phyloP scores from a whole-genome alignment of 768 basidiomycete species.

The Leccinum sublutescens region DNA sequence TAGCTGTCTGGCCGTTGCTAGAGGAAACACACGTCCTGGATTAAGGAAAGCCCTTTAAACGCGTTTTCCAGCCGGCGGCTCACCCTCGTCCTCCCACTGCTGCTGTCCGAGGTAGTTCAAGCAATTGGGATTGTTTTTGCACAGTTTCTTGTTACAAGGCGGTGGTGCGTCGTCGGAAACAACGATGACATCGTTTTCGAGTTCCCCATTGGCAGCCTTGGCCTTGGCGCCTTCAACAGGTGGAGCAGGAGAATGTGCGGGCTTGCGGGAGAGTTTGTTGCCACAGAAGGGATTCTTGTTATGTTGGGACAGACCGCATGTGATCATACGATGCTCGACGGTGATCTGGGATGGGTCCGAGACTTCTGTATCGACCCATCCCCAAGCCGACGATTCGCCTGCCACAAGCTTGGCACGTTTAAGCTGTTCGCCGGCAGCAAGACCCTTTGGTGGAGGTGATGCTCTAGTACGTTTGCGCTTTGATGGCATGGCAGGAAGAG shows the following conservation, averaged over 20 bases:
- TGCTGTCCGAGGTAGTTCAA: conserved; percentile 86
- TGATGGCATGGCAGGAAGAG: conserved; percentile 42
- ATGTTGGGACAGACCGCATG: conserved; percentile 62
- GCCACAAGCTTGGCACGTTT: conserved; percentile 54
- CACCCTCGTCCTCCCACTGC: conserved; percentile 75
- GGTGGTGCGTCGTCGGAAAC: conserved; percentile 65
- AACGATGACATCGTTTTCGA: conserved; percentile 62
- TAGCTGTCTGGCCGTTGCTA: conserved; percentile 49
- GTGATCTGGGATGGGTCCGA: conserved; percentile 57
- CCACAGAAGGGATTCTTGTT: conserved; percentile 53
- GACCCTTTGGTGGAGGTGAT: conserved; percentile 47
- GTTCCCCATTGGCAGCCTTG: conserved; percentile 38
- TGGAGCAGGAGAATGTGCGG: conserved; percentile 15
- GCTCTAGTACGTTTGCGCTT: conserved; percentile 56
- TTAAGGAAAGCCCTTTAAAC: conserved; percentile 3
- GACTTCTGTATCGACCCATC: conserved; percentile 76
- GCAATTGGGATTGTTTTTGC: conserved; percentile 80
- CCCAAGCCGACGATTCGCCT: conserved; percentile 58
- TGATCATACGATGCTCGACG: conserved; percentile 57
- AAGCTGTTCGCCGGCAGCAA: conserved; percentile 60
- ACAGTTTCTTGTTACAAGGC: conserved; percentile 58
- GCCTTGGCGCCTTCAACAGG: conserved; percentile 9
- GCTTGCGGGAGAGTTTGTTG: conserved; percentile 48
- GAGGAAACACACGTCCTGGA: conserved; percentile 14
- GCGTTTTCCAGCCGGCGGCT: conserved; percentile 15